Percentiles rank a stretch among this genome's conserved stretches.
Conservation (phyloP, 345 rosid genomes). For the Aquilaria malaccensis region DNA sequence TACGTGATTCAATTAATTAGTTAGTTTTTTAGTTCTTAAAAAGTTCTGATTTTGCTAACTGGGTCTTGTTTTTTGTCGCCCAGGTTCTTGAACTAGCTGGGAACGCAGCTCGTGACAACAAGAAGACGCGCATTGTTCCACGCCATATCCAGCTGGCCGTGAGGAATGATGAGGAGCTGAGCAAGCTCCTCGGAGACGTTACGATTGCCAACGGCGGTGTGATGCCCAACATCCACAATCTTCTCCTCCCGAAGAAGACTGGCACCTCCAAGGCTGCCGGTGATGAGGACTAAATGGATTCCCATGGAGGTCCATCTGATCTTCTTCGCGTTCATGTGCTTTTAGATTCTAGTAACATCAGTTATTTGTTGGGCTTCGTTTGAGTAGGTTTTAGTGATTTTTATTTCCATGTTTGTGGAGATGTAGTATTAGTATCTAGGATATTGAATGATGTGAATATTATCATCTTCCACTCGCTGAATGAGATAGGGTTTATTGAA, state of each 20-base stretch:
- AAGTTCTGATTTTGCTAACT: not conserved
- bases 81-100: constrained; percentile 93
- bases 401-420: constrained; percentile 3
- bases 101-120: constrained; percentile 85
- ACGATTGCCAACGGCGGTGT: constrained; percentile 96
- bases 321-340: not conserved
- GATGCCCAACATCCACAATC: constrained; percentile 96
- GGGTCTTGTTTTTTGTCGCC: not conserved
- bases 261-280: constrained; percentile 57
- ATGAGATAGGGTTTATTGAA: too few relatives aligned
- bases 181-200: constrained; percentile 93
- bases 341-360: not conserved
- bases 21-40: not conserved
- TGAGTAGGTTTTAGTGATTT: not conserved
- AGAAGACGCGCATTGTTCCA: constrained; percentile 87
- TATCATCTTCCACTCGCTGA: too few relatives aligned
- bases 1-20: not conserved
- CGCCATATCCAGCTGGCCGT: constrained; percentile 90
- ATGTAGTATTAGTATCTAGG: constrained; percentile 7
- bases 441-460: too few relatives aligned
- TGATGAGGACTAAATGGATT: constrained; percentile 45
- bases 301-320: not conserved
- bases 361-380: not conserved
- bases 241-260: constrained; percentile 81
- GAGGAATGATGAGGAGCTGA: constrained; percentile 90